These are phyloP conservation scores for Neotropicomus parvogracilis DNA, from an alignment of 1,284 basidiomycete genomes.

Conservation along the genomic window DNA sequence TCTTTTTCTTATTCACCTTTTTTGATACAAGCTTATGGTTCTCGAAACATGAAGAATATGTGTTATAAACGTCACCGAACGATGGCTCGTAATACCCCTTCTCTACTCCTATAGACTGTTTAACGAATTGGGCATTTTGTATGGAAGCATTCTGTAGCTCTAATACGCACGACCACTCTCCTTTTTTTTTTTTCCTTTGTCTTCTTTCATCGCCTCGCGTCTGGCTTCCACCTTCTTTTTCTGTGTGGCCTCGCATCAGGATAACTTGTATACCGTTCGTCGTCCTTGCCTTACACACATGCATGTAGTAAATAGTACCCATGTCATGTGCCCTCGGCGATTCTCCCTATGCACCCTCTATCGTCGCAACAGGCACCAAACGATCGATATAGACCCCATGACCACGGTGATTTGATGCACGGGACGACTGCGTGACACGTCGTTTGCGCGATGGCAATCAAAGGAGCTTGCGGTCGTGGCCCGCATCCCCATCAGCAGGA, in stretches of 20 bases:
- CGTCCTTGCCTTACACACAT: conserved; percentile 9
- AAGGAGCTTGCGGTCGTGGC: too few species aligned
- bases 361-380: conserved; percentile 1
- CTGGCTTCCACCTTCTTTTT: conserved; percentile 8
- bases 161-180: conserved; percentile 24
- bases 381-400: too few species aligned
- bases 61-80: conserved; percentile 7
- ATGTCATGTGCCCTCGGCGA: conserved; percentile 17
- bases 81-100: conserved; percentile 12
- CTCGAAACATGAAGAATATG: conserved; percentile 13
- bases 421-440: too few species aligned
- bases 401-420: too few species aligned
- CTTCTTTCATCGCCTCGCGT: neutral
- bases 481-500: too few species aligned
- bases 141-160: conserved; percentile 24
- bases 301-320: conserved; percentile 29
- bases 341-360: neutral
- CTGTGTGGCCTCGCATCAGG: neutral
- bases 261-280: conserved; percentile 23
- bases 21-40: conserved; percentile 10
- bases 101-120: conserved; percentile 21
- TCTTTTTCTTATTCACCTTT: neutral
- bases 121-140: conserved; percentile 11
- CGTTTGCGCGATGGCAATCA: too few species aligned
- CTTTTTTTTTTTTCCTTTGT: conserved; percentile 7